Conservation (phyloP, 23 red algal species). For the Gracilaria gracilis region DNA sequence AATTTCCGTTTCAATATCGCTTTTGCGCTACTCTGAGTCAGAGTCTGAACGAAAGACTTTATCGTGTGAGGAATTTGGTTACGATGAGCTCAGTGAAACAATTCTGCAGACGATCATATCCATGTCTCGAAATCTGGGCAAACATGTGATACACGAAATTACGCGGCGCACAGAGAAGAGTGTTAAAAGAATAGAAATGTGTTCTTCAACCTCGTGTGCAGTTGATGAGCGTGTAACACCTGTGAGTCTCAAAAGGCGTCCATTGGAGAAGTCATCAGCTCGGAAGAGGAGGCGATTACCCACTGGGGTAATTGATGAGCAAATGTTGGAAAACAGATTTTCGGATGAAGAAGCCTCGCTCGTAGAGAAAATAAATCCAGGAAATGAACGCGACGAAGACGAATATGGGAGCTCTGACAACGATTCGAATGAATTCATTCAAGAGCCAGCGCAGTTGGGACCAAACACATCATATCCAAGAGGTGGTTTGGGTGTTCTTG, state of each 20-base stretch:
- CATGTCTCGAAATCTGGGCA: neutral
- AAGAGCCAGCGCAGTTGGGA: neutral
- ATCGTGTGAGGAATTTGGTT: neutral
- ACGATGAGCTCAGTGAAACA: neutral
- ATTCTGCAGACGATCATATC: conserved; percentile 19
- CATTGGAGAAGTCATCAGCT: neutral
- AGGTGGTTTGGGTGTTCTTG: neutral
- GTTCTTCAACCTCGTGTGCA: neutral
- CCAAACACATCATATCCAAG: too few species aligned
- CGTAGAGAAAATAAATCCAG: neutral
- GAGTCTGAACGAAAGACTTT: neutral
- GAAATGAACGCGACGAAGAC: neutral
- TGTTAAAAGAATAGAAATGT: neutral
- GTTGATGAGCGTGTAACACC: neutral
- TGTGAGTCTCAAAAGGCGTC: neutral
- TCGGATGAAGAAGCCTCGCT: conserved; percentile 16
- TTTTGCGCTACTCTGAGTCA: conserved; percentile 2
- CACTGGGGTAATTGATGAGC: too few species aligned
- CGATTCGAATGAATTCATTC: conserved; percentile 31
- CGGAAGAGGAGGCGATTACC: neutral
- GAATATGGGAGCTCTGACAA: neutral
- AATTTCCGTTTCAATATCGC: neutral
- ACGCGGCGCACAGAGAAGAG: neutral
- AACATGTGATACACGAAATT: neutral
- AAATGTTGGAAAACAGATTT: neutral